Percentiles rank a stretch among this genome's conserved stretches.
These are phyloP conservation scores for Acarospora socialis DNA, from an alignment of 2,329 filamentous ascomycete genomes.

Conservation along the genomic window DNA sequence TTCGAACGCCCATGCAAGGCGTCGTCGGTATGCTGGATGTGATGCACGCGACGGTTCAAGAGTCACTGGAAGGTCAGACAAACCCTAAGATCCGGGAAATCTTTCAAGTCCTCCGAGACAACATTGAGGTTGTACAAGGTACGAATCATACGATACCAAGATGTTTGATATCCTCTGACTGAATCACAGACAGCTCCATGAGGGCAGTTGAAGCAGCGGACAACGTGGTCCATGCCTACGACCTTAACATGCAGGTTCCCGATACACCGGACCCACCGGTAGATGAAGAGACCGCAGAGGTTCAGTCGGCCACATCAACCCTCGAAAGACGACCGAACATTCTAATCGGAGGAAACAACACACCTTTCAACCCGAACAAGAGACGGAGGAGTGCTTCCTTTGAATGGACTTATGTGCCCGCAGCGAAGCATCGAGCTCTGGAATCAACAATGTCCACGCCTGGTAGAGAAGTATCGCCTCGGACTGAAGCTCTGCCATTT, in stretches of 20 bases:
- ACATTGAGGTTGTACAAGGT: slow-evolving; percentile 59
- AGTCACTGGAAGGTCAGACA: slow-evolving; percentile 43
- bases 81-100: slow-evolving; percentile 38
- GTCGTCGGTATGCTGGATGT: slow-evolving; percentile 64
- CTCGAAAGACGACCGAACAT: slow-evolving; percentile 25
- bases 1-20: slow-evolving; percentile 61
- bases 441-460: slow-evolving; percentile 19
- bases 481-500: slow-evolving; percentile 27
- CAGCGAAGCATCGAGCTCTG: slow-evolving; percentile 22
- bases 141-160: not conserved
- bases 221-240: slow-evolving; percentile 62
- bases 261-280: slow-evolving; percentile 39
- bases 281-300: slow-evolving; percentile 20
- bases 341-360: slow-evolving; percentile 29
- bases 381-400: slow-evolving; percentile 26
- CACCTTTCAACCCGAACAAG: slow-evolving; percentile 31
- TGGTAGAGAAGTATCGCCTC: slow-evolving; percentile 23
- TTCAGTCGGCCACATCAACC: slow-evolving; percentile 17
- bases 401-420: slow-evolving; percentile 21
- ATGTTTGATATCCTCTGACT: slow-evolving; percentile 3
- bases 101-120: slow-evolving; percentile 49
- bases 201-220: slow-evolving; percentile 60
- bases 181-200: slow-evolving; percentile 47
- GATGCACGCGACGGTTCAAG: slow-evolving; percentile 58
- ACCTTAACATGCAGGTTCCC: slow-evolving; percentile 62